phyloP scores from a whole-genome alignment of 2,329 filamentous ascomycete genomes.

The Diaporthe australafricana region DNA sequence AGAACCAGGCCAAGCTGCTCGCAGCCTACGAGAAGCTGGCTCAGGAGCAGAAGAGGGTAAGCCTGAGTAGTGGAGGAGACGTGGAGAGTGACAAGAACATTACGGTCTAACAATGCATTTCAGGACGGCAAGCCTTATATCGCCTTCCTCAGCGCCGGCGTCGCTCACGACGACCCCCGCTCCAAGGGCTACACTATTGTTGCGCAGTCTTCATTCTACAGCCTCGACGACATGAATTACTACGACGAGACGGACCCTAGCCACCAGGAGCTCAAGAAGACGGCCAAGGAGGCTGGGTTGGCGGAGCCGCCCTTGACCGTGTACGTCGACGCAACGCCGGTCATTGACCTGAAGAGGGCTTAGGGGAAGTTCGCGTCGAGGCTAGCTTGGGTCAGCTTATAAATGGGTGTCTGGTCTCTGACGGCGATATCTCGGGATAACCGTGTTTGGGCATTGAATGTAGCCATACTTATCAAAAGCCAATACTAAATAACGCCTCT shows the following conservation, averaged over 20 bases:
- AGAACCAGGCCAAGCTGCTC: constrained; percentile 56
- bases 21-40: constrained; percentile 57
- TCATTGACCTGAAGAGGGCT: constrained; percentile 28
- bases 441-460: neutral
- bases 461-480: no score
- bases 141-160: constrained; percentile 63
- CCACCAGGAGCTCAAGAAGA: constrained; percentile 55
- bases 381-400: neutral
- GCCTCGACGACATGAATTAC: constrained; percentile 75
- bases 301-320: constrained; percentile 52
- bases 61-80: neutral
- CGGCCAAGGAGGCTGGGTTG: constrained; percentile 47
- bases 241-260: constrained; percentile 69
- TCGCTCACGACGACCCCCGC: constrained; percentile 66
- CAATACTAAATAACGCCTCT: constrained; percentile 4
- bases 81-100: neutral
- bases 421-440: neutral
- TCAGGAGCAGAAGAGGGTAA: constrained; percentile 56
- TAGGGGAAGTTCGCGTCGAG: neutral
- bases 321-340: constrained; percentile 48
- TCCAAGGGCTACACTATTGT: constrained; percentile 75
- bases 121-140: constrained; percentile 81
- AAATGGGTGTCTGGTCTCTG: neutral
- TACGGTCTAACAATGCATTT: neutral
- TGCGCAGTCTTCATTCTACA: constrained; percentile 72